Evolutionary conservation across 148 eudicot species (phyloP).

Genomic region (Fagopyrum esculentum): DNA sequence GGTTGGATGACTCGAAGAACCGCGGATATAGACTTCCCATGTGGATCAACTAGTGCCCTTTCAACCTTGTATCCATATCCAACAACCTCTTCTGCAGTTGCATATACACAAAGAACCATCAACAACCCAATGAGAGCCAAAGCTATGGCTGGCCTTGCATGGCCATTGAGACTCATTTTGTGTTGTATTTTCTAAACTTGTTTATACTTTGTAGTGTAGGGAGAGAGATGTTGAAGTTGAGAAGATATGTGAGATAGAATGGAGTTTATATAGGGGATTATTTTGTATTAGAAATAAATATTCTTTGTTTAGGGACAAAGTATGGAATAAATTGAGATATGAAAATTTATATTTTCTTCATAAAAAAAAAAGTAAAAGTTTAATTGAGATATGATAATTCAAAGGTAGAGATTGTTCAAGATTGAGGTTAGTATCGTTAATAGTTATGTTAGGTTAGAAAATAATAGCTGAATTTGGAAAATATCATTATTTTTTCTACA

Average conservation of each 20-base stretch:
- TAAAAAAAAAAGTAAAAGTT: too few relatives aligned
- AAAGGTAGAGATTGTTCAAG: too few relatives aligned
- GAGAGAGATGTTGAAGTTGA: background rate
- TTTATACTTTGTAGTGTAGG: too few relatives aligned
- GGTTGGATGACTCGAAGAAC: slow-evolving; percentile 28
- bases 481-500: too few relatives aligned
- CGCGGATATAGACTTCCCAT: slow-evolving; percentile 24
- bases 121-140: background rate
- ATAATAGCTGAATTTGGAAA: too few relatives aligned
- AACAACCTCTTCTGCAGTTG: background rate
- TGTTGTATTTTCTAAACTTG: background rate
- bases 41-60: slow-evolving; percentile 12
- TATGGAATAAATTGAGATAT: too few relatives aligned
- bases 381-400: too few relatives aligned
- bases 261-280: background rate
- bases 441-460: too few relatives aligned
- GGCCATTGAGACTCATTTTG: slow-evolving; percentile 1
- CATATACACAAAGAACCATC: background rate
- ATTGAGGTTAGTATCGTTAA: too few relatives aligned
- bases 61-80: slow-evolving; percentile 35
- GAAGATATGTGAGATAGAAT: background rate
- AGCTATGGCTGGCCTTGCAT: background rate
- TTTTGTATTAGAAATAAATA: too few relatives aligned
- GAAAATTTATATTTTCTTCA: too few relatives aligned
- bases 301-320: too few relatives aligned